These are phyloP conservation scores for Moniliophthora roreri DNA, from an alignment of 1,284 basidiomycete species.

Conservation along the genomic window DNA sequence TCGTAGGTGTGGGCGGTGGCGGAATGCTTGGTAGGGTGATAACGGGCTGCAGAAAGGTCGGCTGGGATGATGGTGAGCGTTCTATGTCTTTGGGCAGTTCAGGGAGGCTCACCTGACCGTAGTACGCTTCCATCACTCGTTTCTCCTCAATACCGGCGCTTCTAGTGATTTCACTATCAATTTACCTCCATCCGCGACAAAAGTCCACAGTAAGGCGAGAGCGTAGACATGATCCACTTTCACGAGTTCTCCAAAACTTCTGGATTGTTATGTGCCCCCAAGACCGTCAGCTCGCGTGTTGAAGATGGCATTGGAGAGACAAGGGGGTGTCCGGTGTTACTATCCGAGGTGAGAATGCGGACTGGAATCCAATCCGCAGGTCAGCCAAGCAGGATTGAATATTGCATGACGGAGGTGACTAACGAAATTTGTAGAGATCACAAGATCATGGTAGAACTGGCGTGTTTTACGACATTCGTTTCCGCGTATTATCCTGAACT, in stretches of 20 bases:
- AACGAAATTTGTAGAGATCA: slow-evolving; percentile 53
- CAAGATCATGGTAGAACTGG: slow-evolving; percentile 69
- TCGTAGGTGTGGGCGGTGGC: slow-evolving; percentile 76
- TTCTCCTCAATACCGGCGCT: slow-evolving; percentile 49
- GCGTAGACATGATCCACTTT: slow-evolving; percentile 56
- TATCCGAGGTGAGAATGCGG: slow-evolving; percentile 67
- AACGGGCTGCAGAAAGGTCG: slow-evolving; percentile 54
- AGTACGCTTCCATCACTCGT: slow-evolving; percentile 75
- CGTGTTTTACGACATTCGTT: slow-evolving; percentile 68
- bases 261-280: slow-evolving; percentile 67
- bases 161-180: slow-evolving; percentile 19
- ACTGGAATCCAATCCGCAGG: slow-evolving; percentile 55
- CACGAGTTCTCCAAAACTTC: slow-evolving; percentile 58
- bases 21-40: slow-evolving; percentile 71
- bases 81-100: neutral
- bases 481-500: slow-evolving; percentile 59
- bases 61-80: slow-evolving; percentile 64
- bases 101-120: neutral
- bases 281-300: slow-evolving; percentile 59
- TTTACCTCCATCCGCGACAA: slow-evolving; percentile 38
- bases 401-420: slow-evolving; percentile 9
- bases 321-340: slow-evolving; percentile 55
- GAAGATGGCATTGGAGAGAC: slow-evolving; percentile 58
- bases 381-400: slow-evolving; percentile 27
- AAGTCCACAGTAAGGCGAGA: slow-evolving; percentile 37